Conservation (phyloP, 2,329 filamentous ascomycete species). For the Aureobasidium sp. region DNA sequence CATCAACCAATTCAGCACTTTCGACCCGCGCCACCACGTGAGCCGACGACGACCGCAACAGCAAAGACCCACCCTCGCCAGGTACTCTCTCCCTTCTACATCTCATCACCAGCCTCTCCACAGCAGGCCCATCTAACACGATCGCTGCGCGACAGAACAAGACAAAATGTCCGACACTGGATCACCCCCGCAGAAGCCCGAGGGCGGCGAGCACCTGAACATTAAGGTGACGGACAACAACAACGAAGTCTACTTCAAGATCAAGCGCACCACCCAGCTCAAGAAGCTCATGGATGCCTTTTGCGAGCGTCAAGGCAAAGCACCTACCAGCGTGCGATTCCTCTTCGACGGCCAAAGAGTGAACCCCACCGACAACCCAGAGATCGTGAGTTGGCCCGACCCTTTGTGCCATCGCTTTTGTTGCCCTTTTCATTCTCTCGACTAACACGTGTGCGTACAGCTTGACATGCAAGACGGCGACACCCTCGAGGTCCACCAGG, state of each 20-base stretch:
- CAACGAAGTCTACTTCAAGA: constrained; percentile 99
- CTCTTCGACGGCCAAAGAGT: constrained; percentile 94
- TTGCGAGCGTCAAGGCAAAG: constrained; percentile 92
- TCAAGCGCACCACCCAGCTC: constrained; percentile 90
- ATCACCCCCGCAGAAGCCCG: constrained; percentile 30
- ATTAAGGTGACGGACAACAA: constrained; percentile 99
- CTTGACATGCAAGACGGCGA: constrained; percentile 96
- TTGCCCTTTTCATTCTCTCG: neutral
- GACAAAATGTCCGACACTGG: constrained; percentile 43
- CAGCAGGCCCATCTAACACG: neutral
- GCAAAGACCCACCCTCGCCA: constrained; percentile 12
- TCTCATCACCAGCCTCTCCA: neutral
- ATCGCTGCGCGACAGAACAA: constrained; percentile 32
- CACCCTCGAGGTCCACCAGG: constrained; percentile 93
- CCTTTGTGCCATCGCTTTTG: neutral
- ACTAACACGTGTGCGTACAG: constrained; percentile 37
- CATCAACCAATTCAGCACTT: neutral
- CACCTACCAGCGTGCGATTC: constrained; percentile 75
- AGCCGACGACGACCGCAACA: neutral
- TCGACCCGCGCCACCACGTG: constrained; percentile 6
- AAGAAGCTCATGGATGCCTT: constrained; percentile 99
- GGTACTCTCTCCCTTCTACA: neutral
- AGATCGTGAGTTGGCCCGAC: constrained; percentile 58
- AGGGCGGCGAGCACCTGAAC: constrained; percentile 73
- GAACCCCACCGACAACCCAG: constrained; percentile 79